Base-by-base conservation (phyloP, 306 rosid species). In the Cicer cuneatum region DNA sequence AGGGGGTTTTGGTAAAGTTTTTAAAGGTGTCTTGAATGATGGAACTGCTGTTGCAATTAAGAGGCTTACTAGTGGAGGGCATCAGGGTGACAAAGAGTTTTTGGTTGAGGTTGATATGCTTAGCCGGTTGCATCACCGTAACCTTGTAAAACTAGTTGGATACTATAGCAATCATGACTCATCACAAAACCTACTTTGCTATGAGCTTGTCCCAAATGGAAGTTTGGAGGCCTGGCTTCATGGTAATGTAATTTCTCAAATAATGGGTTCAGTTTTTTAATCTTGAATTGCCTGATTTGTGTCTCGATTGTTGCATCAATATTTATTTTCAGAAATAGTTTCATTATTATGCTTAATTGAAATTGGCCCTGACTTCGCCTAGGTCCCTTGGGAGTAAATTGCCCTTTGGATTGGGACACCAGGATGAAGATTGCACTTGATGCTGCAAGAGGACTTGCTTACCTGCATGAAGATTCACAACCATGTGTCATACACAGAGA, bases 221-320 rank as follows among this genome's bases (percentile, higher is more conserved):
- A 92, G 98, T 86, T 89, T 95, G 88, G 98, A 95, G 79, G 90
- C 98, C 52, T 92, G 99, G 99, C 98, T 95, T 64, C 99, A 95
- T 83, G 99, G 98, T 95, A 89, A 77, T 74, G 82, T 71, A 56
- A 46, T 64, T 77, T 87, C 60, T 81, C 39, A 39, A 45, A 57
- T 70, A 53, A 71, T 8, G 38, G 67, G 13, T 42, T 78, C 33
- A 12, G 10, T 79, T 37, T 21, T 33, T 16, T 60, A 11, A 49
- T 72, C 29, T 33, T 69, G 70, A 64, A 35, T 21, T 53, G 48
- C 42, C 12, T 49, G 52, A 9, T 68, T 82, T 83, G 33, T 33
- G 40, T 63, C 42, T 19, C 48, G 19, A 59, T 58, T 61, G 24
- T 62, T 68, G 24, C 56, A 5, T 58, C 67, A 7, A 11, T 71